These are phyloP conservation scores for Mycena filopes DNA, from an alignment of 768 basidiomycete genomes.

Conservation along the genomic window DNA sequence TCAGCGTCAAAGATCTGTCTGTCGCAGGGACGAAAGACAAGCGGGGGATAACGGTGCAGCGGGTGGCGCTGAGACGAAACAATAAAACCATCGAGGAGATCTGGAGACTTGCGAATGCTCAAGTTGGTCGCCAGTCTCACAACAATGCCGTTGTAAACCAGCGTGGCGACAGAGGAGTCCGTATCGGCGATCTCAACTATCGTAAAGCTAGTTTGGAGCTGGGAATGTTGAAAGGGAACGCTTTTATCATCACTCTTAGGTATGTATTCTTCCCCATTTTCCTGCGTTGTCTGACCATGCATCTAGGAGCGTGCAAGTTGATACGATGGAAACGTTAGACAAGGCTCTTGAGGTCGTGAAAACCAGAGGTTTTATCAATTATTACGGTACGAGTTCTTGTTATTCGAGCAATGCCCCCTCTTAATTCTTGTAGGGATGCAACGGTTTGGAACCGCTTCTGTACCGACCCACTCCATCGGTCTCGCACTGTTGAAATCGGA, in stretches of 20 bases:
- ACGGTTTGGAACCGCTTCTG: conserved; percentile 95
- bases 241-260: conserved; percentile 95
- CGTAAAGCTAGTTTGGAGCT: conserved; percentile 85
- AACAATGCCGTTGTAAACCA: conserved; percentile 66
- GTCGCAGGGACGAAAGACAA: conserved; percentile 99
- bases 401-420: conserved; percentile 14
- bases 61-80: conserved; percentile 83
- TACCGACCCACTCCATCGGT: conserved; percentile 95
- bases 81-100: conserved; percentile 83
- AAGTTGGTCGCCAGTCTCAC: conserved; percentile 64
- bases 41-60: conserved; percentile 94
- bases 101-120: conserved; percentile 84
- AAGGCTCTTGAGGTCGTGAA: conserved; percentile 82
- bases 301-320: conserved; percentile 85
- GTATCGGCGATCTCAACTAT: conserved; percentile 91
- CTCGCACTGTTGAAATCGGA: conserved; percentile 89
- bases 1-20: conserved; percentile 81
- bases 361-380: conserved; percentile 93
- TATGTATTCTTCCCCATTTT: conserved; percentile 44
- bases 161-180: conserved; percentile 89
- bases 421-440: conserved; percentile 82
- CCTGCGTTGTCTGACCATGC: conserved; percentile 13
- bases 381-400: conserved; percentile 74
- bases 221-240: conserved; percentile 97
- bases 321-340: conserved; percentile 77